phyloP scores from a whole-genome alignment of 805 yeast species.

The Jamesozyma rosinii region DNA sequence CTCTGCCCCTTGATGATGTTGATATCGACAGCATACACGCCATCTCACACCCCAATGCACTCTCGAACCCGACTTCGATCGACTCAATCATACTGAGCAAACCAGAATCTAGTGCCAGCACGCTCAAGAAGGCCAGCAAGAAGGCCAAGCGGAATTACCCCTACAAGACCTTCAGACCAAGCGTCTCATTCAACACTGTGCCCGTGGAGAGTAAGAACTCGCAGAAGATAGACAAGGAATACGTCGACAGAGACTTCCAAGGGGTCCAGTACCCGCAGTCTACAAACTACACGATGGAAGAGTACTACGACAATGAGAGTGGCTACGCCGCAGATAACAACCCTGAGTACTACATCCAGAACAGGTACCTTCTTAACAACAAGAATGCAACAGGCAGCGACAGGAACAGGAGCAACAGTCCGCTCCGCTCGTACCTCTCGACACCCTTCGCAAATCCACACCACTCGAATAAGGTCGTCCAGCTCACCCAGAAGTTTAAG shows the following conservation, averaged over 20 bases:
- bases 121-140: background rate
- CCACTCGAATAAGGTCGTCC: background rate
- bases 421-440: constrained; percentile 4
- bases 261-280: constrained; percentile 18
- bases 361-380: constrained; percentile 9
- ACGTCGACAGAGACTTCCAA: constrained; percentile 14
- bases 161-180: constrained; percentile 13
- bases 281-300: constrained; percentile 26
- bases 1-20: background rate
- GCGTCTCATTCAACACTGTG: constrained; percentile 30
- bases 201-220: constrained; percentile 18
- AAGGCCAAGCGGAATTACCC: constrained; percentile 1
- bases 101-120: background rate
- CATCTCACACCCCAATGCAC: background rate
- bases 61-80: background rate
- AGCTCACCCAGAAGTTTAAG: constrained; percentile 13
- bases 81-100: background rate
- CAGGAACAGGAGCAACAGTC: constrained; percentile 1
- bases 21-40: background rate
- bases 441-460: background rate
- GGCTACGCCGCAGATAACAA: constrained; percentile 12
- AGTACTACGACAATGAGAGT: constrained; percentile 28
- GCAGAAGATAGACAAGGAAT: constrained; percentile 9
- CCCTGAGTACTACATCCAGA: constrained; percentile 10
- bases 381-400: background rate